Evolutionary conservation across 2,329 filamentous ascomycete species (phyloP).

Genomic region (Aquanectria penicillioides): DNA sequence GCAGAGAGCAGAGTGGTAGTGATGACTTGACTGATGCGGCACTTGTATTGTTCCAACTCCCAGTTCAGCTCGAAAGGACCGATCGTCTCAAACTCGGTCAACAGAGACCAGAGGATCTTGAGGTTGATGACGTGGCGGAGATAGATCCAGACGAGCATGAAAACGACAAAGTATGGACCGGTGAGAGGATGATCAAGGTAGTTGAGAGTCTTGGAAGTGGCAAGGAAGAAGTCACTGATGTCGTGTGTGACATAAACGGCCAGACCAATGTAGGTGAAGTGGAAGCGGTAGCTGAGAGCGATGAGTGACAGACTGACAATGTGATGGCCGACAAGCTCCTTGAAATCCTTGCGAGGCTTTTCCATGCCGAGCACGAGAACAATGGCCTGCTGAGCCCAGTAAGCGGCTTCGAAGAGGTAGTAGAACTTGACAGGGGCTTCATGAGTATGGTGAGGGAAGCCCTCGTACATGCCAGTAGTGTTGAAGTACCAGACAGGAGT

Average conservation of each 20-base stretch:
- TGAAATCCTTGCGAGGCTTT: slow-evolving; percentile 94
- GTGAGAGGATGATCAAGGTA: slow-evolving; percentile 84
- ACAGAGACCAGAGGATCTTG: slow-evolving; percentile 77
- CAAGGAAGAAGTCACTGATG: slow-evolving; percentile 94
- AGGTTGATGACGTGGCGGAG: slow-evolving; percentile 87
- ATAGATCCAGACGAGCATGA: slow-evolving; percentile 89
- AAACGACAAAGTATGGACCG: slow-evolving; percentile 85
- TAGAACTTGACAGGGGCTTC: slow-evolving; percentile 90
- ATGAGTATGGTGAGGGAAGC: slow-evolving; percentile 85
- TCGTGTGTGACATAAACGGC: slow-evolving; percentile 96
- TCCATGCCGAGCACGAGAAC: slow-evolving; percentile 88
- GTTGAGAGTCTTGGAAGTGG: slow-evolving; percentile 91
- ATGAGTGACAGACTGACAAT: slow-evolving; percentile 89
- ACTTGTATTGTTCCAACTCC: slow-evolving; percentile 82
- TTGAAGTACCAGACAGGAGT: slow-evolving; percentile 98
- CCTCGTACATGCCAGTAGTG: slow-evolving; percentile 88
- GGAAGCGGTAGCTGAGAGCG: slow-evolving; percentile 88
- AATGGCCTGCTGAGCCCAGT: slow-evolving; percentile 95
- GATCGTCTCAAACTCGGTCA: slow-evolving; percentile 79
- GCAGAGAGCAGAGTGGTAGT: slow-evolving; percentile 71
- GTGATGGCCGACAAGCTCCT: slow-evolving; percentile 91
- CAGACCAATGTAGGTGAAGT: slow-evolving; percentile 95
- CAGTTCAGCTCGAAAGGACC: slow-evolving; percentile 82
- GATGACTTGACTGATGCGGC: slow-evolving; percentile 74
- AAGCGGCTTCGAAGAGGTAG: slow-evolving; percentile 92